Percentiles rank a stretch among this genome's conserved stretches.
These are phyloP conservation scores for Xerocomus nothofagi DNA, from an alignment of 1,284 basidiomycete species.

Conservation along the genomic window DNA sequence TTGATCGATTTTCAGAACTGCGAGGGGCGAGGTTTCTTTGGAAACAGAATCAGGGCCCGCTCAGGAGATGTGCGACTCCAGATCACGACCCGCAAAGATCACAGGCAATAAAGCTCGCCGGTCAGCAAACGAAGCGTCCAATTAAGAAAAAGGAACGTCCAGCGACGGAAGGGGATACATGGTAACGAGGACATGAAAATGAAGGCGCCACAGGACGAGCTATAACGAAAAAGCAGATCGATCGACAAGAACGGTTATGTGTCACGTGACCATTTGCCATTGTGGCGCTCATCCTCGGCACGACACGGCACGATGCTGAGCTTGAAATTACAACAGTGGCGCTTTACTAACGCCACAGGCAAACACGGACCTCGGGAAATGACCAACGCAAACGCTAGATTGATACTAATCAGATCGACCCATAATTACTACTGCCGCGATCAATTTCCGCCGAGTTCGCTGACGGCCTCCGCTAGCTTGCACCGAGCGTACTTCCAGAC, in stretches of 20 bases:
- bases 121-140: slow-evolving; percentile 17
- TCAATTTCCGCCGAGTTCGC: neutral
- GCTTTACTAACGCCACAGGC: no score
- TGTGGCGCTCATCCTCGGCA: slow-evolving; percentile 13
- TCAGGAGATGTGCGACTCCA: slow-evolving; percentile 24
- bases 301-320: slow-evolving; percentile 18
- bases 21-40: slow-evolving; percentile 23
- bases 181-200: slow-evolving; percentile 22
- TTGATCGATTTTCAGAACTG: slow-evolving; percentile 30
- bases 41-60: slow-evolving; percentile 30
- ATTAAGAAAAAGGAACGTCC: slow-evolving; percentile 29
- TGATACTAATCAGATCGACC: slow-evolving; percentile 25
- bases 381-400: slow-evolving; percentile 3
- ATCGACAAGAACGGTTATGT: slow-evolving; percentile 6
- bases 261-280: slow-evolving; percentile 9
- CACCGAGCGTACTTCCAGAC: slow-evolving; percentile 19
- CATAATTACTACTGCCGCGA: slow-evolving; percentile 9
- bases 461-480: neutral
- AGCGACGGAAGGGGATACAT: slow-evolving; percentile 21
- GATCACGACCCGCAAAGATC: slow-evolving; percentile 29
- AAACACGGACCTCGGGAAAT: no score
- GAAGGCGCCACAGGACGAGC: slow-evolving; percentile 21
- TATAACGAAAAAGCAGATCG: slow-evolving; percentile 16
- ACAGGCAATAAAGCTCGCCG: slow-evolving; percentile 23
- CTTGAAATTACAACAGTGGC: slow-evolving; percentile 22